Percentiles rank a stretch among this genome's conserved stretches.
phyloP scores from a whole-genome alignment of 257 asterid species.

The Scutellaria minor region DNA sequence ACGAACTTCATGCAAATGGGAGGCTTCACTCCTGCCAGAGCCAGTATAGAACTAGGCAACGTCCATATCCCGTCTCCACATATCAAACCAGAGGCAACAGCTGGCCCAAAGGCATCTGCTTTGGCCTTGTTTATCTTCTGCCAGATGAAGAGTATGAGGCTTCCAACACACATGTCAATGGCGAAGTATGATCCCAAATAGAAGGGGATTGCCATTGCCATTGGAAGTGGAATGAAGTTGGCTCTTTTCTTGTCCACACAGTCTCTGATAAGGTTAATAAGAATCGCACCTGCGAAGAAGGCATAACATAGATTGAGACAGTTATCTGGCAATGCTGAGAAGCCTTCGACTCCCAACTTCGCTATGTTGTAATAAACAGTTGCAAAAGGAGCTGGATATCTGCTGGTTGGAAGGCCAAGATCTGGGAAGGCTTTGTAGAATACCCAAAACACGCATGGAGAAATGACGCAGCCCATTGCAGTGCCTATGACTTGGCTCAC shows the following conservation, averaged over 20 bases:
- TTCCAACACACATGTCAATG: slow-evolving; percentile 72
- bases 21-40: slow-evolving; percentile 62
- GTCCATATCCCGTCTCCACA: slow-evolving; percentile 79
- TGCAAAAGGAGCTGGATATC: slow-evolving; percentile 63
- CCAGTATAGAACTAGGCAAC: slow-evolving; percentile 54
- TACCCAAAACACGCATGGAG: slow-evolving; percentile 71
- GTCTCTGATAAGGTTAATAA: slow-evolving; percentile 54
- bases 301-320: slow-evolving; percentile 60
- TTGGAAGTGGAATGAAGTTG: slow-evolving; percentile 62
- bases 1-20: slow-evolving; percentile 78
- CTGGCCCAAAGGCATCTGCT: slow-evolving; percentile 68
- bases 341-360: slow-evolving; percentile 65
- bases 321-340: slow-evolving; percentile 57
- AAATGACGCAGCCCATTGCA: slow-evolving; percentile 63
- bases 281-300: slow-evolving; percentile 61
- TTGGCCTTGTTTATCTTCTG: slow-evolving; percentile 54
- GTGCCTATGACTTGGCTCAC: slow-evolving; percentile 77
- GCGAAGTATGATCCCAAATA: slow-evolving; percentile 59
- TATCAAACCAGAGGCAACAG: slow-evolving; percentile 68
- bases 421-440: slow-evolving; percentile 62
- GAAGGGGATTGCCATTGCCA: slow-evolving; percentile 82
- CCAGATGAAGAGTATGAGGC: slow-evolving; percentile 62
- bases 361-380: slow-evolving; percentile 58
- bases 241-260: slow-evolving; percentile 48
- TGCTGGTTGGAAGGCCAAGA: slow-evolving; percentile 47